Base-by-base conservation (phyloP, 768 basidiomycete genomes). In the Kondoa subrosea region DNA sequence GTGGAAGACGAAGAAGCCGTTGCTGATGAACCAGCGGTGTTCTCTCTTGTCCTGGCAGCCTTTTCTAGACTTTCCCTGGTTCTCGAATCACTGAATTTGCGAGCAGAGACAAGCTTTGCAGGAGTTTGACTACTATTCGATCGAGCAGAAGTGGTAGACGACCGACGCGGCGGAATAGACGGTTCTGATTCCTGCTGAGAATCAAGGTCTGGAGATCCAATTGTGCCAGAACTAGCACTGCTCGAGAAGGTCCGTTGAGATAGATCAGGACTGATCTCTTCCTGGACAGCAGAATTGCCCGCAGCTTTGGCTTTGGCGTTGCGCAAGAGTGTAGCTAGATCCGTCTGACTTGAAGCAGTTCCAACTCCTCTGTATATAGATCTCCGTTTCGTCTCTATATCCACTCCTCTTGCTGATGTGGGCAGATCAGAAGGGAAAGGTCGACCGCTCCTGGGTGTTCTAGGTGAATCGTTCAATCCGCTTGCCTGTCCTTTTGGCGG, bases 271-370 rank as follows among this genome's bases (percentile, higher is more conserved):
- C 15, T 60, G 27, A 2, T 34, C 31, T 4, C 8, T 29, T 26
- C 25, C 32, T 25, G 8, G 50, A 80, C 68, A 76, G 77, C 64
- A 16, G 76, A 75, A 27, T 82, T 74, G 56, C 80, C 78, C 0
- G 79, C 81, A 25, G 83, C 83, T 63, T 82, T 80, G 73, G 86
- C 87, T 77, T 85, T 89, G 17, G 88, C 86, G 78, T 91, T 91
- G 70, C 86, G 82, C 65, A 91, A 77, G 65, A 95, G 81, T 12
- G 89, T 91, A 2, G 89, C 89, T 26, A 95, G 81, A 77, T 96
- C 91, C 30, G 91, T 50, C 40, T 50, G 92, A 75, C 87, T 90
- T 73, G 87, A 89, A 34, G 90, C 87, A 4, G 89, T 92, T 57
- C 90, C 91, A 14, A 87, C 82, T 25, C 88, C 86, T 67, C 91